These are phyloP conservation scores for Colletotrichum musicola DNA, from an alignment of 2,329 filamentous ascomycete species.

Conservation along the genomic window DNA sequence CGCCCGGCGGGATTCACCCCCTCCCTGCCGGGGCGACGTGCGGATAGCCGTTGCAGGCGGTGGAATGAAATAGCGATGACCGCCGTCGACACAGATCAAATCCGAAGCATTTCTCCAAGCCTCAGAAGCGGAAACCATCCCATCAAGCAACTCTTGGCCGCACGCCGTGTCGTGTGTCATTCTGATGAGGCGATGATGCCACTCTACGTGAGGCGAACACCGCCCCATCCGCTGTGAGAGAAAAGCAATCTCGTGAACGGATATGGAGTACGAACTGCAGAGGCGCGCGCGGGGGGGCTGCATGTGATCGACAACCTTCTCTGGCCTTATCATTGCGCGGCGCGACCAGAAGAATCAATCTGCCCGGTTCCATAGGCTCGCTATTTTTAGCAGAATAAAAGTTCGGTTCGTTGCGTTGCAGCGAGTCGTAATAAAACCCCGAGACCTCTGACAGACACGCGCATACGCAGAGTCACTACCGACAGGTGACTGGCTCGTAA, in stretches of 20 bases:
- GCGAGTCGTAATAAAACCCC: constrained; percentile 12
- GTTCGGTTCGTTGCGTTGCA: constrained; percentile 4
- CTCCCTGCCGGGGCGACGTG: neutral
- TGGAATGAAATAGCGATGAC: neutral
- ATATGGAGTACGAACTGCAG: neutral
- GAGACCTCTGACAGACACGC: neutral
- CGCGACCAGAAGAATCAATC: too few relatives aligned
- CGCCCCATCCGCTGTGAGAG: too few relatives aligned
- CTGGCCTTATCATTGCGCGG: neutral
- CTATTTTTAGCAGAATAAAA: neutral
- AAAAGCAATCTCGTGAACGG: constrained; percentile 20
- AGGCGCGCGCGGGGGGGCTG: neutral
- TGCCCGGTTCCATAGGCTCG: neutral
- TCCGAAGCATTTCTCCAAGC: neutral
- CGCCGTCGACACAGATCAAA: too few relatives aligned
- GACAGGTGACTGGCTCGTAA: neutral
- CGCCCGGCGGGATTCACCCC: neutral
- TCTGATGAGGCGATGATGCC: neutral
- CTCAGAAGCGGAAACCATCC: neutral
- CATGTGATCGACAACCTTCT: constrained; percentile 22
- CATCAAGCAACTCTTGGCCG: neutral
- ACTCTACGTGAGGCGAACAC: constrained; percentile 14
- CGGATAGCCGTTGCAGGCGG: constrained; percentile 2
- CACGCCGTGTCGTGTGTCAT: too few relatives aligned
- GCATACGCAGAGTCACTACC: too few relatives aligned